Evolutionary conservation across 2,329 filamentous ascomycete species (phyloP).

Genomic region (Waltergamsia citrina): DNA sequence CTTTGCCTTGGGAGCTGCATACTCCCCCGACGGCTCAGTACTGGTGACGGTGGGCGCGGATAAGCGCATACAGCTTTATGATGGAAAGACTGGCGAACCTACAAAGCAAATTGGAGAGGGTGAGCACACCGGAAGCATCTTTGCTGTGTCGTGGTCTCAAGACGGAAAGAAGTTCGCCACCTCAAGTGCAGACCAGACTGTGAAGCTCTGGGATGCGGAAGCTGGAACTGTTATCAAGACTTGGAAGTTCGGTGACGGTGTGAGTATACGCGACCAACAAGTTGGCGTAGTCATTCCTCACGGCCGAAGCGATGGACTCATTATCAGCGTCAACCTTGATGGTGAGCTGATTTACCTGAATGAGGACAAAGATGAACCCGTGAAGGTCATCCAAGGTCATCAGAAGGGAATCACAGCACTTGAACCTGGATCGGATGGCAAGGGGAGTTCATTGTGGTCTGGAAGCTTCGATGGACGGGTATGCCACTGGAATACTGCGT

Average conservation of each 20-base stretch:
- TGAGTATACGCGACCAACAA: conserved; percentile 76
- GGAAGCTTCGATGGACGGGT: conserved; percentile 89
- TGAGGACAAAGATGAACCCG: conserved; percentile 59
- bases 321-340: conserved; percentile 81
- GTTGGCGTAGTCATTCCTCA: conserved; percentile 88
- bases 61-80: conserved; percentile 84
- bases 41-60: conserved; percentile 91
- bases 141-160: conserved; percentile 80
- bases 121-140: conserved; percentile 88
- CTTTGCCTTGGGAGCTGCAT: conserved; percentile 80
- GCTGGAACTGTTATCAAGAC: conserved; percentile 66
- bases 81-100: conserved; percentile 88
- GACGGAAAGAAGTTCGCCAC: conserved; percentile 85
- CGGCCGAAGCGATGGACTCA: conserved; percentile 71
- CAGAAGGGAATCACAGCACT: conserved; percentile 85
- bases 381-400: conserved; percentile 72
- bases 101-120: conserved; percentile 68
- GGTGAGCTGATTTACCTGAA: conserved; percentile 87
- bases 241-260: conserved; percentile 77
- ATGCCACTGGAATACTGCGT: conserved; percentile 70
- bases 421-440: conserved; percentile 29
- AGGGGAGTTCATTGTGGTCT: conserved; percentile 65
- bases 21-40: conserved; percentile 75
- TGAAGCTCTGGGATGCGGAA: conserved; percentile 89
- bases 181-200: conserved; percentile 86